phyloP scores from a whole-genome alignment of 2,329 filamentous ascomycete species.

The Ascochyta koolunga region DNA sequence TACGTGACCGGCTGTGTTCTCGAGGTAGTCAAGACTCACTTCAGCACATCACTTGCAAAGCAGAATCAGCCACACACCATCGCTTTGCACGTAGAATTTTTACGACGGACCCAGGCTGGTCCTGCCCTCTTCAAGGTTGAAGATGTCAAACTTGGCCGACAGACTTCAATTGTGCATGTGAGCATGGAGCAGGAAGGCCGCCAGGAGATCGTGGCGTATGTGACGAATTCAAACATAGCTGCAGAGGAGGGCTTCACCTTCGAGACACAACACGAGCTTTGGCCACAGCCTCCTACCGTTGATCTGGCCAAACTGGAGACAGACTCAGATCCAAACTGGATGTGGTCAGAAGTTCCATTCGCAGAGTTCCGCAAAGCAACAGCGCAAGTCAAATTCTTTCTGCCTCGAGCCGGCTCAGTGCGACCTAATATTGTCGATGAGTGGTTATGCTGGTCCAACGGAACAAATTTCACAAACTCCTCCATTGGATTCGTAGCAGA shows the following conservation, averaged over 20 bases:
- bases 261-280: slow-evolving; percentile 60
- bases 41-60: slow-evolving; percentile 61
- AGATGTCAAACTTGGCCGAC: slow-evolving; percentile 68
- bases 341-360: slow-evolving; percentile 53
- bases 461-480: slow-evolving; percentile 67
- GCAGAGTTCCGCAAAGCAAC: slow-evolving; percentile 57
- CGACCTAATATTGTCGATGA: slow-evolving; percentile 60
- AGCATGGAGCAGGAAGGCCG: slow-evolving; percentile 62
- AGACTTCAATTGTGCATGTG: slow-evolving; percentile 68
- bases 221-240: slow-evolving; percentile 67
- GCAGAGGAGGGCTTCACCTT: slow-evolving; percentile 64
- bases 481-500: slow-evolving; percentile 71
- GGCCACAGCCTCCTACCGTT: slow-evolving; percentile 52
- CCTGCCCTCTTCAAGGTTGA: slow-evolving; percentile 63
- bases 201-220: slow-evolving; percentile 68
- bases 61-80: slow-evolving; percentile 68
- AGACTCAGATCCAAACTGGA: slow-evolving; percentile 58
- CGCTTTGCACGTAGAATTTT: slow-evolving; percentile 68
- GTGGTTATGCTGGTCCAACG: slow-evolving; percentile 69
- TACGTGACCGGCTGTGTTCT: slow-evolving; percentile 70
- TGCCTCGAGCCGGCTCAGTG: slow-evolving; percentile 56
- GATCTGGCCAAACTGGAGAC: slow-evolving; percentile 51
- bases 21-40: slow-evolving; percentile 64
- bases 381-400: slow-evolving; percentile 58
- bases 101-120: slow-evolving; percentile 66